Evolutionary conservation across 2,329 filamentous ascomycete genomes (phyloP).

Genomic region (Trichoderma lentiforme): DNA sequence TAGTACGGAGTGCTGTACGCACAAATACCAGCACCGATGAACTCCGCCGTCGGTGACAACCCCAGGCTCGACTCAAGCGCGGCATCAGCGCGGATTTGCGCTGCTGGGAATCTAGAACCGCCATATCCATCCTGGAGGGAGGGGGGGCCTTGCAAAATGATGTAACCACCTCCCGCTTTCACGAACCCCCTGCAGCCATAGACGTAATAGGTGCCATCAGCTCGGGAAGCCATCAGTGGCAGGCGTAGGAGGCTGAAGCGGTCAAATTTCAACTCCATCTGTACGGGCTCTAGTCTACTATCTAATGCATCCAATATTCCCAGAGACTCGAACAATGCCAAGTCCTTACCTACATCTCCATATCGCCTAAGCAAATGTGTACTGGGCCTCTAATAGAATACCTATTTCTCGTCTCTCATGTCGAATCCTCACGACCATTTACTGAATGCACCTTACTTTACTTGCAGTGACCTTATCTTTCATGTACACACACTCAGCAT

Average conservation of each 20-base stretch:
- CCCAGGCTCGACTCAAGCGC: background rate
- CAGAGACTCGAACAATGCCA: background rate
- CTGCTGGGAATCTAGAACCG: constrained; percentile 11
- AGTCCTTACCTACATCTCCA: background rate
- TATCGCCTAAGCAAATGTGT: background rate
- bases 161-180: constrained; percentile 16
- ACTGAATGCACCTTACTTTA: background rate
- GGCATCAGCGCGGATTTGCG: constrained; percentile 2
- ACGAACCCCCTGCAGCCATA: constrained; percentile 17
- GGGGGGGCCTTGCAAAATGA: constrained; percentile 6
- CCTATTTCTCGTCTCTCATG: background rate
- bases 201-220: constrained; percentile 19
- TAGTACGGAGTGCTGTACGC: background rate
- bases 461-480: background rate
- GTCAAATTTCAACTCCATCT: background rate
- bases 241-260: constrained; percentile 10
- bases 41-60: background rate
- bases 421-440: background rate
- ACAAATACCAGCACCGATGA: background rate
- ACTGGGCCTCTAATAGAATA: background rate
- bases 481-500: background rate
- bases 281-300: background rate
- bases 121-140: background rate
- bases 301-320: background rate
- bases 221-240: constrained; percentile 10